Evolutionary conservation across 208 protist species (phyloP).

Genomic region (Leptomonas seymouri): DNA sequence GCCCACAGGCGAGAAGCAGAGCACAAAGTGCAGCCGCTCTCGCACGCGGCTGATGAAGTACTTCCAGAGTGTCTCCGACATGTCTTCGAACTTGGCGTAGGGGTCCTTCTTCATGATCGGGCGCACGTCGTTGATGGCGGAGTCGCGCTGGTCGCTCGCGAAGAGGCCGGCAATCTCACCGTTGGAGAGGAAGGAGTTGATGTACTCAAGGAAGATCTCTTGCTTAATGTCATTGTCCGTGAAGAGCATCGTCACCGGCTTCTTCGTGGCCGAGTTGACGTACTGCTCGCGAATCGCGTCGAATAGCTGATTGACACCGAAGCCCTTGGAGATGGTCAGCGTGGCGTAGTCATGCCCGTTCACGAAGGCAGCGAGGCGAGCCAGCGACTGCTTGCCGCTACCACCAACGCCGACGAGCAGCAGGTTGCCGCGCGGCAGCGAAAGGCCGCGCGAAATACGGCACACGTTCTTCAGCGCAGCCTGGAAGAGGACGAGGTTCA

Average conservation of each 20-base stretch:
- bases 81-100: conserved; percentile 95
- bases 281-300: conserved; percentile 94
- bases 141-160: conserved; percentile 96
- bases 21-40: conserved; percentile 97
- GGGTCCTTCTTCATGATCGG: conserved; percentile 95
- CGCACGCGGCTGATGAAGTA: conserved; percentile 98
- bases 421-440: conserved; percentile 92
- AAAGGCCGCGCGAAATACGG: conserved; percentile 93
- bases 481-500: conserved; percentile 96
- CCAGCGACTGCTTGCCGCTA: conserved; percentile 94
- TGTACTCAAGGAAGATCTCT: conserved; percentile 98
- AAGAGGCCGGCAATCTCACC: conserved; percentile 98
- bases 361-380: conserved; percentile 89
- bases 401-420: conserved; percentile 95
- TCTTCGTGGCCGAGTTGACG: conserved; percentile 80
- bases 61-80: conserved; percentile 95
- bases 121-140: conserved; percentile 96
- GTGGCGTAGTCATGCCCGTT: conserved; percentile 90
- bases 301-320: conserved; percentile 94
- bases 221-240: conserved; percentile 99
- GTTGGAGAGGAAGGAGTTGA: conserved; percentile 97
- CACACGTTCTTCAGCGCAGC: conserved; percentile 95
- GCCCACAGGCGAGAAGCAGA: conserved; percentile 98
- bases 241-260: conserved; percentile 96
- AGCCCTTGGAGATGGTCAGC: conserved; percentile 93